Evolutionary conservation across 2,329 filamentous ascomycete genomes (phyloP).

Genomic region (Penicillium sp.): DNA sequence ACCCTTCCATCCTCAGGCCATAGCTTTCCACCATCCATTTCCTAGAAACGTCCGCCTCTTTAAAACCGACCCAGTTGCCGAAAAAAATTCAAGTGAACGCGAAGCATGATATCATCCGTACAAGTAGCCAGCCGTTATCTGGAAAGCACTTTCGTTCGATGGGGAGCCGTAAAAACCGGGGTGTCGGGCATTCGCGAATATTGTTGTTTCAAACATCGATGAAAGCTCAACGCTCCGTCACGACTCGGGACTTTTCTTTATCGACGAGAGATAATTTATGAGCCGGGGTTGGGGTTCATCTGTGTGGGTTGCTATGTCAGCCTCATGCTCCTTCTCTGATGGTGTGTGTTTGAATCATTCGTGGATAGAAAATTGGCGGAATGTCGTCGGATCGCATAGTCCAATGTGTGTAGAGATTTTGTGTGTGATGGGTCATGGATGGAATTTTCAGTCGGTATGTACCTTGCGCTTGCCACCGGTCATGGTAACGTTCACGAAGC

Average conservation of each 20-base stretch:
- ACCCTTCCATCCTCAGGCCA: slow-evolving; percentile 33
- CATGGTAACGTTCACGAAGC: slow-evolving; percentile 97
- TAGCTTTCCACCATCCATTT: slow-evolving; percentile 32
- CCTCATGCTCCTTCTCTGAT: slow-evolving; percentile 14
- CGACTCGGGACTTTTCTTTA: slow-evolving; percentile 33
- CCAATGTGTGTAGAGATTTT: slow-evolving; percentile 2
- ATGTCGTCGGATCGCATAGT: background rate
- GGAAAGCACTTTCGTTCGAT: slow-evolving; percentile 36
- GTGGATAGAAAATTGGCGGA: background rate
- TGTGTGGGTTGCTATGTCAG: slow-evolving; percentile 43
- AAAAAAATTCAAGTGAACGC: slow-evolving; percentile 38
- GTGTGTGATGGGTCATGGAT: slow-evolving; percentile 34
- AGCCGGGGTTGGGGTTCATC: slow-evolving; percentile 88
- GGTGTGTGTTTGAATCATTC: background rate
- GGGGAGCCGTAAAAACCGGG: slow-evolving; percentile 25
- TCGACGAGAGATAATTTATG: slow-evolving; percentile 56
- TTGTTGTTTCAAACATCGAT: slow-evolving; percentile 33
- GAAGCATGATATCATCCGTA: slow-evolving; percentile 41
- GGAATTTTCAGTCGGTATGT: slow-evolving; percentile 38
- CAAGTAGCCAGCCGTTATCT: slow-evolving; percentile 36
- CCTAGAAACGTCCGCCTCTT: slow-evolving; percentile 23
- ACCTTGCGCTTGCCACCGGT: slow-evolving; percentile 99
- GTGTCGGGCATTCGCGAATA: slow-evolving; percentile 29
- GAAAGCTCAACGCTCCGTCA: slow-evolving; percentile 32
- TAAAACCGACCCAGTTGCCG: slow-evolving; percentile 34